Conservation (phyloP, 164 flowering plant species). For the grape (Vitis vinifera) region DNA sequence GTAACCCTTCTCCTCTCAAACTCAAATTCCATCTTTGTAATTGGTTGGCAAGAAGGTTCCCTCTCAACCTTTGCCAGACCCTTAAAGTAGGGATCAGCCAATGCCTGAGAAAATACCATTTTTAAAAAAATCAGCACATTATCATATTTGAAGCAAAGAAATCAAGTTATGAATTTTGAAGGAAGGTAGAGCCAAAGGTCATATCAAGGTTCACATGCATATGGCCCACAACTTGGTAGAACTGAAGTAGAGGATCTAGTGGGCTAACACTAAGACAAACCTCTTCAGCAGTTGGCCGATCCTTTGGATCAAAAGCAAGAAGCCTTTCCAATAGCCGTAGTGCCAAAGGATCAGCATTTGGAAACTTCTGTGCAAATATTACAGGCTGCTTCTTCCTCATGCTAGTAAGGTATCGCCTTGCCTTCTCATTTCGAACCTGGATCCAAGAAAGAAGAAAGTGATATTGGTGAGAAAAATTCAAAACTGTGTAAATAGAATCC, state of each 20-base stretch:
- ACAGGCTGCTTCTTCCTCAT: constrained; percentile 92
- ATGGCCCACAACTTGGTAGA: neutral
- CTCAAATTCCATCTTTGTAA: constrained; percentile 87
- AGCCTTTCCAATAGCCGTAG: constrained; percentile 69
- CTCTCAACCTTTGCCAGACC: constrained; percentile 82
- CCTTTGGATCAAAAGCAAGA: constrained; percentile 94
- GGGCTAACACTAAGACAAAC: constrained; percentile 23
- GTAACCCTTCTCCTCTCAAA: constrained; percentile 88
- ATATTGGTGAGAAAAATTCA: neutral
- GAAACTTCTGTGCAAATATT: constrained; percentile 73
- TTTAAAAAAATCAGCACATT: neutral
- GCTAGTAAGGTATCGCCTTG: constrained; percentile 79
- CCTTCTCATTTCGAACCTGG: constrained; percentile 92
- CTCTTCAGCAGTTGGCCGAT: constrained; percentile 96
- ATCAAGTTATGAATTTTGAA: neutral
- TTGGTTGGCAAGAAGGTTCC: constrained; percentile 92
- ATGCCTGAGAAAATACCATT: constrained; percentile 46
- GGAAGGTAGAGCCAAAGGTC: neutral
- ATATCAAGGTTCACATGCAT: neutral
- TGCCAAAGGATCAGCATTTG: constrained; percentile 89
- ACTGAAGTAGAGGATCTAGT: neutral
- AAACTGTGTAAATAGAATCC: neutral
- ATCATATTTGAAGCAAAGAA: neutral
- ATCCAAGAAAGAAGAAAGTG: constrained; percentile 5
- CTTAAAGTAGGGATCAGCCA: constrained; percentile 90